phyloP scores from a whole-genome alignment of 2,329 filamentous ascomycete species.

The Alternaria sp. region DNA sequence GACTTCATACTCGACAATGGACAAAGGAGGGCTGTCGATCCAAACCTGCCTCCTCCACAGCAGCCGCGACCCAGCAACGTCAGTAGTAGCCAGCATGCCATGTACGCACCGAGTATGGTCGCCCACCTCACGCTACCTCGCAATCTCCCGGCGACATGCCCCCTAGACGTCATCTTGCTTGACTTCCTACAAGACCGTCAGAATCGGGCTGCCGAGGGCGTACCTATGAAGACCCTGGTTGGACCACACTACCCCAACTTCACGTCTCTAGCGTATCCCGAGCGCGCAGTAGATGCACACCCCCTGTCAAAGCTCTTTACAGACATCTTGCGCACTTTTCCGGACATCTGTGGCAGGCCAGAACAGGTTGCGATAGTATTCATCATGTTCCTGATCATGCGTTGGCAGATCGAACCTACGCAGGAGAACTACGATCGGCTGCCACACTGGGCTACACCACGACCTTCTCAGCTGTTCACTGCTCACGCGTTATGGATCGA shows the following conservation, averaged over 20 bases:
- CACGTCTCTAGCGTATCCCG: conserved; percentile 76
- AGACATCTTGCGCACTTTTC: conserved; percentile 84
- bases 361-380: conserved; percentile 84
- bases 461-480: conserved; percentile 68
- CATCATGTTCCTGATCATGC: conserved; percentile 84
- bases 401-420: conserved; percentile 81
- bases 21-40: conserved; percentile 46
- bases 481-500: conserved; percentile 84
- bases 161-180: conserved; percentile 78
- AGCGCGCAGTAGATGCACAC: conserved; percentile 68
- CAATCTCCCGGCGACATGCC: conserved; percentile 73
- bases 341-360: conserved; percentile 76
- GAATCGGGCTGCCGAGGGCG: conserved; percentile 70
- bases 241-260: conserved; percentile 83
- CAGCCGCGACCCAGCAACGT: conserved; percentile 28
- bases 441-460: conserved; percentile 74
- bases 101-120: conserved; percentile 39
- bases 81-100: conserved; percentile 29
- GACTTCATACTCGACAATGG: conserved; percentile 72
- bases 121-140: conserved; percentile 49
- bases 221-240: conserved; percentile 68
- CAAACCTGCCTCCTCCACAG: conserved; percentile 55
- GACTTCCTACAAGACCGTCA: conserved; percentile 76
- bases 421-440: conserved; percentile 79
- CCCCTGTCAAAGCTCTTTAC: conserved; percentile 85